Evolutionary conservation across 176 grass and related monocot genomes (phyloP).

Genomic region (Bolboschoenus planiculmis): DNA sequence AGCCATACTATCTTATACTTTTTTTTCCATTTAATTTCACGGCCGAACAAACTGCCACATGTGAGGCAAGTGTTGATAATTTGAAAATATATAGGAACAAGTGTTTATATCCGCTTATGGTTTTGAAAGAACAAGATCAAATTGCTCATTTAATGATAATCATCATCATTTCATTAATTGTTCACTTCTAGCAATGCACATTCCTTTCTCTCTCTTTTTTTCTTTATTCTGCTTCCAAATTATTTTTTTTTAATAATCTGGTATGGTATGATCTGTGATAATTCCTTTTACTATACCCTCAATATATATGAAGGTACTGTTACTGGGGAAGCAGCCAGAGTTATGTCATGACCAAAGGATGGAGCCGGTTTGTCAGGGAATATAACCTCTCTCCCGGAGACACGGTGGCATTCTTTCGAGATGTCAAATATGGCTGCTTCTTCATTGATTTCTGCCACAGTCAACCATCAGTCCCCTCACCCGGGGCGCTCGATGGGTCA

Average conservation of each 20-base stretch:
- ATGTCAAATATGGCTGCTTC: background rate
- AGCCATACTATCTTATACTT: too few species aligned
- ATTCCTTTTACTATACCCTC: background rate
- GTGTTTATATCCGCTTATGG: background rate
- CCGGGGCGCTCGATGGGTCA: background rate
- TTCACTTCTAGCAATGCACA: background rate
- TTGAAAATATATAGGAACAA: background rate
- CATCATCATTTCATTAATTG: background rate
- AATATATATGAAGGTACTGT: conserved; percentile 33
- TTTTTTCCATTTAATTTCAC: background rate
- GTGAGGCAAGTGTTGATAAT: background rate
- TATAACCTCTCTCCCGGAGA: conserved; percentile 46
- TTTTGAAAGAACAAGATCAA: background rate
- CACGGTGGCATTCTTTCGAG: conserved; percentile 51
- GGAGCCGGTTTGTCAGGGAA: conserved; percentile 63
- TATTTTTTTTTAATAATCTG: too few species aligned
- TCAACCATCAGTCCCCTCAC: background rate
- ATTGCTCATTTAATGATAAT: background rate
- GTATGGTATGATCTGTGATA: background rate
- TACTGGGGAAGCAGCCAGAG: conserved; percentile 82
- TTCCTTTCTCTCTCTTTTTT: too few species aligned
- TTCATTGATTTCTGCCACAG: conserved; percentile 11
- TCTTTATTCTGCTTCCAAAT: background rate
- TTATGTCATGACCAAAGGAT: conserved; percentile 74
- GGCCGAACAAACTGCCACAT: background rate